phyloP scores from a whole-genome alignment of 1,139 yeast species.

The Debaryomycetaceae sp. region DNA sequence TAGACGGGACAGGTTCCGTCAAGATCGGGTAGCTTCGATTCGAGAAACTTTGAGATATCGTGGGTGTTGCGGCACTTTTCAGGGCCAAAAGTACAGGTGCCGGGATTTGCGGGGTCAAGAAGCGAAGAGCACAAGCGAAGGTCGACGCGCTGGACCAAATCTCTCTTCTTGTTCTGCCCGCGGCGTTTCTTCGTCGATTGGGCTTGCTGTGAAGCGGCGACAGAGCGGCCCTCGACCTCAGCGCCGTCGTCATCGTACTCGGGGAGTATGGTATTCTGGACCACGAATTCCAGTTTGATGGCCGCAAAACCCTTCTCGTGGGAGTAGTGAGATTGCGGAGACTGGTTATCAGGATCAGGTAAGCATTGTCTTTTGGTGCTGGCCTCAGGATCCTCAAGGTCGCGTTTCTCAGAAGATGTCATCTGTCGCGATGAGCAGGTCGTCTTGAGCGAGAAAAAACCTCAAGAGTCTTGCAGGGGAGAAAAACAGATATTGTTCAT shows the following conservation, averaged over 20 bases:
- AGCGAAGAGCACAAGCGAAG: conserved; percentile 58
- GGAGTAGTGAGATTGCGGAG: not conserved
- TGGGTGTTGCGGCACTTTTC: conserved; percentile 72
- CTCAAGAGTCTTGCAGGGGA: no score
- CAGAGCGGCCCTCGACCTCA: conserved; percentile 34
- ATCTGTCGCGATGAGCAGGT: no score
- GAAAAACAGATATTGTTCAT: no score
- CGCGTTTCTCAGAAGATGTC: no score
- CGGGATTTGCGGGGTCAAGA: conserved; percentile 37
- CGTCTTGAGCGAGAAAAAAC: no score
- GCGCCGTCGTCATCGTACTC: conserved; percentile 42
- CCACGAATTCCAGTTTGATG: conserved; percentile 52
- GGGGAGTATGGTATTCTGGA: conserved; percentile 14
- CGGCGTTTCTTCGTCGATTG: conserved; percentile 30
- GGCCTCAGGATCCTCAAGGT: no score
- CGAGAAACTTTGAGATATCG: conserved; percentile 54
- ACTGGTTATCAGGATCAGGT: no score
- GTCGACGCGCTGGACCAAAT: conserved; percentile 59
- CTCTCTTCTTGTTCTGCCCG: conserved; percentile 89
- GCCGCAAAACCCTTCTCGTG: conserved; percentile 47
- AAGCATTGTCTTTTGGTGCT: no score
- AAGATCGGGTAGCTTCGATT: conserved; percentile 58
- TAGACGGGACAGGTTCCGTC: conserved; percentile 77
- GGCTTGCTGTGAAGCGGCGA: conserved; percentile 17
- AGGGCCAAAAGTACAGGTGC: conserved; percentile 55